Evolutionary conservation across 768 basidiomycete species (phyloP), one percentile per base, ranked within the genome.

Genomic region (Antrodiella citrinella): DNA sequence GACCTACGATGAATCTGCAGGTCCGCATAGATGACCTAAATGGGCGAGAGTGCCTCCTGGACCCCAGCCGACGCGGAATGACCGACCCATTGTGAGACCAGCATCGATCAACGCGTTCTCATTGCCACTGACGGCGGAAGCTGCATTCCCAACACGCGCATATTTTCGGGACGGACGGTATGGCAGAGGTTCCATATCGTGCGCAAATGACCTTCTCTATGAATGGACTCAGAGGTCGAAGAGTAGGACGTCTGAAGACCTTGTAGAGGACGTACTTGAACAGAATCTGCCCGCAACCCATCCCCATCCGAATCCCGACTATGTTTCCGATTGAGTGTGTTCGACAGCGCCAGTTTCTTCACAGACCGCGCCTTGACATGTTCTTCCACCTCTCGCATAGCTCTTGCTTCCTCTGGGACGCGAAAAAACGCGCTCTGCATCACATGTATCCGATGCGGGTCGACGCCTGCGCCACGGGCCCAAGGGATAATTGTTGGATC

Each of bases 401-500:
- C 80, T 1, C 77, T 84, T 12, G 78, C 82, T 59, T 86, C 84
- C 62, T 88, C 85, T 12, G 83, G 83, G 63, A 80, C 72, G 42
- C 84, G 77, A 62, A 95, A 95, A 47, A 95, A 68, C 26, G 87
- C 85, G 0, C 87, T 82, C 60, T 95, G 92, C 92, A 95, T 95
- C 48, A 94, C 88, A 59, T 91, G 87, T 75, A 93, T 81, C 67
- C 83, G 85, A 64, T 90, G 88, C 12, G 84, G 76, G 63, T 94
- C 90, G n/a, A 93, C 72, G 4, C 86, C 85, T 22, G 84, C 64
- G 46, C 79, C 79, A 44, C 82, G 75, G 12, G 83, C 80, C 85
- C 87, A 88, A 35, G 86, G 79, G 48, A 81, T 78, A 41, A 81
- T 70, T 4, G 74, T 72, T 4, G 77, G 67, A 52, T 80, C 77